Percentiles rank a stretch among this genome's conserved stretches.
Conservation (phyloP, 768 basidiomycete species). For the Russula sp. region DNA sequence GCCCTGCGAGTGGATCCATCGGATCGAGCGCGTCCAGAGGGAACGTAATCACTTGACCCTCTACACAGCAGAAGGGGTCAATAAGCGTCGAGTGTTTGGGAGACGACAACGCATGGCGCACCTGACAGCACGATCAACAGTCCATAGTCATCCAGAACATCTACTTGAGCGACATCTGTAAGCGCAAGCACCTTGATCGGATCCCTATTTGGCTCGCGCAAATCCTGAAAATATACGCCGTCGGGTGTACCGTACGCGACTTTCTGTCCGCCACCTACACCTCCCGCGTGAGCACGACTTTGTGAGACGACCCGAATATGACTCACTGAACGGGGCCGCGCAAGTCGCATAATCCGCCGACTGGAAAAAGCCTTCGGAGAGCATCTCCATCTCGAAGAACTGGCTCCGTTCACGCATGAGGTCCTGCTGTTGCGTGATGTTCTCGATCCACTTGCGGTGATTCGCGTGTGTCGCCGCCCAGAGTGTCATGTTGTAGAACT, state of each 20-base stretch:
- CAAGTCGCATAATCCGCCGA: conserved; percentile 88
- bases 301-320: not conserved
- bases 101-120: conserved; percentile 30
- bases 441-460: conserved; percentile 92
- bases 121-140: conserved; percentile 98
- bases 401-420: conserved; percentile 73
- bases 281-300: not conserved
- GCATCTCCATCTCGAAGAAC: conserved; percentile 77
- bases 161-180: conserved; percentile 88
- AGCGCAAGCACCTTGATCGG: conserved; percentile 88
- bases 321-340: conserved; percentile 82
- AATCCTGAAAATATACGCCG: conserved; percentile 91
- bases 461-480: conserved; percentile 83
- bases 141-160: conserved; percentile 93
- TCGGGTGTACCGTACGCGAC: conserved; percentile 98
- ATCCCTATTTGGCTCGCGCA: conserved; percentile 67
- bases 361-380: conserved; percentile 86
- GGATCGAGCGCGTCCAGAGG: conserved; percentile 89
- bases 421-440: conserved; percentile 86
- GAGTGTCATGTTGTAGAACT: conserved; percentile 85
- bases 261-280: conserved; percentile 66
- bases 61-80: conserved; percentile 35
- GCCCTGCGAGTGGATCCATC: conserved; percentile 81
- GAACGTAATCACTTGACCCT: conserved; percentile 94
- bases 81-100: not conserved